These are phyloP conservation scores for Hypoxylon perforatum DNA, from an alignment of 495 filamentous ascomycete species.

Conservation along the genomic window DNA sequence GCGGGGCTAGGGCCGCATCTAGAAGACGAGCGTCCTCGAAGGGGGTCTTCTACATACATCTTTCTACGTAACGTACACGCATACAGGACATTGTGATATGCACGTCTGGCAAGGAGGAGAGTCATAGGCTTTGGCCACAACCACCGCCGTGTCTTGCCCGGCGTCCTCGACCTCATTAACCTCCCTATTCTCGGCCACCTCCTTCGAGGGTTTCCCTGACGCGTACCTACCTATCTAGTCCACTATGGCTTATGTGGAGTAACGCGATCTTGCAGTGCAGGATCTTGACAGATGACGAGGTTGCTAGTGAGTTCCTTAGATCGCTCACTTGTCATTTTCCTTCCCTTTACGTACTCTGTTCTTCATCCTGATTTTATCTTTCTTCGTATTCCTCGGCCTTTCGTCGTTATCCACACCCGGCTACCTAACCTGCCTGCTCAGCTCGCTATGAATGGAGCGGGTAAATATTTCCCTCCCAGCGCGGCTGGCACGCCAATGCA, in stretches of 20 bases:
- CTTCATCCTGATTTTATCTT: not conserved
- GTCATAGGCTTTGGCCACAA: not conserved
- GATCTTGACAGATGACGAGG: constrained; percentile 42
- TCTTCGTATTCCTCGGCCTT: constrained; percentile 1
- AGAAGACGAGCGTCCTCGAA: constrained; percentile 5
- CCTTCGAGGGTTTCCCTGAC: not conserved
- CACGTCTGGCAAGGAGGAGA: constrained; percentile 7
- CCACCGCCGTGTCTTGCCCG: not conserved
- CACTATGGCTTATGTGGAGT: constrained; percentile 44
- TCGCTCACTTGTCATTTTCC: constrained; percentile 43
- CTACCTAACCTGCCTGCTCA: no score
- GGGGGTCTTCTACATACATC: constrained; percentile 9
- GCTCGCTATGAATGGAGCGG: constrained; percentile 13
- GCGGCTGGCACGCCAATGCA: constrained; percentile 24
- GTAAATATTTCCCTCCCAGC: constrained; percentile 9
- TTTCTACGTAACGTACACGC: not conserved
- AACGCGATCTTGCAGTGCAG: constrained; percentile 49
- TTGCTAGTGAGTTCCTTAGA: constrained; percentile 22
- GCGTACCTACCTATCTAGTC: constrained; percentile 4
- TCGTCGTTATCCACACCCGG: no score
- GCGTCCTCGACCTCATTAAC: not conserved
- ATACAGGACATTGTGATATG: constrained; percentile 6
- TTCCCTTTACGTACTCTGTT: constrained; percentile 6
- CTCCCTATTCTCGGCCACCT: not conserved
- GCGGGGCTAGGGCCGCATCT: constrained; percentile 26